Conservation (phyloP, 2,329 filamentous ascomycete species). For the Alternaria tenuissima region DNA sequence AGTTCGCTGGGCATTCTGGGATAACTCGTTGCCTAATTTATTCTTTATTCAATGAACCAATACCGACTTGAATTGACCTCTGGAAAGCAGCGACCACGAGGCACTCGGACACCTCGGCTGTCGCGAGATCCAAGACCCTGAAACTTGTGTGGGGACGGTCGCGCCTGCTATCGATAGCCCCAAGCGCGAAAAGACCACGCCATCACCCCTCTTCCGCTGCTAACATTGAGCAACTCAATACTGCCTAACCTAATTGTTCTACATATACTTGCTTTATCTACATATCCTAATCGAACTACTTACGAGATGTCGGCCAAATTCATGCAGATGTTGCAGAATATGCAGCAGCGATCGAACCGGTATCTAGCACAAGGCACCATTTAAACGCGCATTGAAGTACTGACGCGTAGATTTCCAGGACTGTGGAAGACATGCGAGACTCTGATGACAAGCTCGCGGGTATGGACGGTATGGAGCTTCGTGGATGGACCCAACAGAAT, state of each 20-base stretch:
- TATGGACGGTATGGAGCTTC: constrained; percentile 26
- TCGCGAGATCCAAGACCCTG: neutral
- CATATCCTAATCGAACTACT: neutral
- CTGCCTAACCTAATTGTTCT: neutral
- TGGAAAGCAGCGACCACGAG: neutral
- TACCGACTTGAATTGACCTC: neutral
- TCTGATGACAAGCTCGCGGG: constrained; percentile 22
- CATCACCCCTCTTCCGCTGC: neutral
- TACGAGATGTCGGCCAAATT: constrained; percentile 21
- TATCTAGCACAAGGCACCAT: neutral
- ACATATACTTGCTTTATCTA: neutral
- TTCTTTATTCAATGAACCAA: neutral
- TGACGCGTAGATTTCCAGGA: constrained; percentile 4
- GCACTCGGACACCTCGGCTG: neutral
- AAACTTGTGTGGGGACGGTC: constrained; percentile 1
- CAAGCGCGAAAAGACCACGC: constrained; percentile 5
- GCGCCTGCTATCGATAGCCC: constrained; percentile 7
- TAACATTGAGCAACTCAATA: neutral
- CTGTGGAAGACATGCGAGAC: constrained; percentile 16
- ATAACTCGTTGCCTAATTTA: neutral
- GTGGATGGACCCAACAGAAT: constrained; percentile 17
- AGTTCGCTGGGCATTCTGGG: neutral
- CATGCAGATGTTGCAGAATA: constrained; percentile 25
- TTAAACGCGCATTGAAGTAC: neutral
- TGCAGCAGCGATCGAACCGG: constrained; percentile 17